Conservation (phyloP, 345 rosid species). For the Euphorbia peplus region DNA sequence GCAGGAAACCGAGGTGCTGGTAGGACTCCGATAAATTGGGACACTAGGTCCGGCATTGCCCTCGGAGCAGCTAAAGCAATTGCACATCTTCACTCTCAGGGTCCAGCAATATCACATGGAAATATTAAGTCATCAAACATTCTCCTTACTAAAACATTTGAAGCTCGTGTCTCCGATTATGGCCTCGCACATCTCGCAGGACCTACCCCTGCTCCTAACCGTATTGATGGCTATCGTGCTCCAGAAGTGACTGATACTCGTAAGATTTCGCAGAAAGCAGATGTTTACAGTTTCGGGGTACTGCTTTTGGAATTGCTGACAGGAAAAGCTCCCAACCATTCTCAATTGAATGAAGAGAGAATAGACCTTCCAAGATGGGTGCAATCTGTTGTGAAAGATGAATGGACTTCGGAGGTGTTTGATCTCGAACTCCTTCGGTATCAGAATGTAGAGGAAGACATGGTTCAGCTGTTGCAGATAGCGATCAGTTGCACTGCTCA, state of each 20-base stretch:
- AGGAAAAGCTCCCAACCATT: constrained; percentile 42
- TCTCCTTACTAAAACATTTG: constrained; percentile 38
- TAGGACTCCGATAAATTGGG: neutral
- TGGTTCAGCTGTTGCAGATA: constrained; percentile 43
- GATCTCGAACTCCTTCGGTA: constrained; percentile 21
- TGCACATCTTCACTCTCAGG: constrained; percentile 33
- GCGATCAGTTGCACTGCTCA: constrained; percentile 40
- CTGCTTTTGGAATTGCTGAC: constrained; percentile 41
- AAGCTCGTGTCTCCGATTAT: constrained; percentile 43
- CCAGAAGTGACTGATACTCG: constrained; percentile 45
- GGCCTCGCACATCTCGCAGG: constrained; percentile 39
- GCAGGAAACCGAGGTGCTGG: neutral
- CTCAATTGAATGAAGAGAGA: constrained; percentile 39
- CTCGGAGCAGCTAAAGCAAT: neutral
- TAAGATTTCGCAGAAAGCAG: constrained; percentile 45
- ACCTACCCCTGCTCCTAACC: constrained; percentile 37
- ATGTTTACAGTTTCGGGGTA: constrained; percentile 48
- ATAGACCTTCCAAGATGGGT: constrained; percentile 54
- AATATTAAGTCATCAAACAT: constrained; percentile 49
- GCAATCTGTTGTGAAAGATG: constrained; percentile 40
- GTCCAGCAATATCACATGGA: constrained; percentile 36
- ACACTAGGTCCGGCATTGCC: neutral
- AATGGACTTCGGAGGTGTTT: constrained; percentile 41
- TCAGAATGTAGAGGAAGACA: constrained; percentile 43
- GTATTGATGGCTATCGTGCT: constrained; percentile 41